Conservation (phyloP, 257 asterid genomes). For the Solanum arcanum region DNA sequence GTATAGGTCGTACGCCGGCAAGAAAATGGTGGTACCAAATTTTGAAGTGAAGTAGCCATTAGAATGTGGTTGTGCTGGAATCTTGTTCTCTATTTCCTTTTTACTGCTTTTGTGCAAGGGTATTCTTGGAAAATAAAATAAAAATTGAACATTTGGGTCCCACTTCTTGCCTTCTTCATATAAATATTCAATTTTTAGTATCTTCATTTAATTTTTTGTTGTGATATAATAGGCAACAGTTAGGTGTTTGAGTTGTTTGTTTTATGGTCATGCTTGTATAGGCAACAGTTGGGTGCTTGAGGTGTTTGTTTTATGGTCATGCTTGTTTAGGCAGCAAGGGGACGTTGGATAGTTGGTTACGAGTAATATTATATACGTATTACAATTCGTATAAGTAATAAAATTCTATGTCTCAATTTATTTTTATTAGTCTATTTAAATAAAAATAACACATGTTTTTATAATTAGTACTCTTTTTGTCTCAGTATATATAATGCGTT, state of each 20-base stretch:
- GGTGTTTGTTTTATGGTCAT: neutral
- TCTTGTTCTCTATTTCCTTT: neutral
- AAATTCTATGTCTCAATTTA: too few relatives aligned
- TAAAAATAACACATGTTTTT: too few relatives aligned
- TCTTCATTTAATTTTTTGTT: neutral
- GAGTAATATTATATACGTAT: neutral
- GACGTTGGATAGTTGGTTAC: neutral
- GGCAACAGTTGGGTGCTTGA: neutral
- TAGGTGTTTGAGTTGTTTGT: neutral
- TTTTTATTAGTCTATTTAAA: too few relatives aligned
- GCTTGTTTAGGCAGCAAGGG: neutral
- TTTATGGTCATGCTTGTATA: neutral
- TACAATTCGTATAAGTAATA: too few relatives aligned
- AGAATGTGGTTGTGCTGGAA: neutral
- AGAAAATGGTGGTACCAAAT: neutral
- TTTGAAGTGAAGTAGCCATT: slow-evolving; percentile 7
- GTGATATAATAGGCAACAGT: neutral
- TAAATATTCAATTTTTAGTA: neutral
- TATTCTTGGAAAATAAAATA: neutral
- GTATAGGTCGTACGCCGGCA: neutral
- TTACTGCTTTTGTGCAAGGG: neutral
- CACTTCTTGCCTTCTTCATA: neutral
- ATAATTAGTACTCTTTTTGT: too few relatives aligned
- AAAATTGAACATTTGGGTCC: neutral
- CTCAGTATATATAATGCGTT: too few relatives aligned